Conservation (phyloP, 2,329 filamentous ascomycete genomes). For the Biscogniauxia sp. region DNA sequence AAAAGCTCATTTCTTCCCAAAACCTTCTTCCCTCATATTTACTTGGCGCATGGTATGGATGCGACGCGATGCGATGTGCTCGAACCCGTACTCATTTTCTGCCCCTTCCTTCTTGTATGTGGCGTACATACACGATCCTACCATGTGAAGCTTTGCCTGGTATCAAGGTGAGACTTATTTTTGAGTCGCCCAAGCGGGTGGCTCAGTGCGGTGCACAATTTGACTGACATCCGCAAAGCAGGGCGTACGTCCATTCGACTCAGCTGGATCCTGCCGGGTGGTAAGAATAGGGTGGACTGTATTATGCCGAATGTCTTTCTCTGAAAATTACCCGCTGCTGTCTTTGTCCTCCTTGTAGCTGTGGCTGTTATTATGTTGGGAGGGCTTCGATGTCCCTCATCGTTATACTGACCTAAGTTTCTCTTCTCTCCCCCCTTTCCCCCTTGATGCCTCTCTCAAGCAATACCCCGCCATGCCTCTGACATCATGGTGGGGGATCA, state of each 20-base stretch:
- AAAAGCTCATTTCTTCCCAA: neutral
- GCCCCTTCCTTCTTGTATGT: neutral
- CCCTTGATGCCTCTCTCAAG: neutral
- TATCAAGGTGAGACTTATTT: neutral
- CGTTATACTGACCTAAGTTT: neutral
- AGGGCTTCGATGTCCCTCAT: neutral
- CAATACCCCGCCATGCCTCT: too few species aligned
- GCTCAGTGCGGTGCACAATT: neutral
- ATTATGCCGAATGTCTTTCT: neutral
- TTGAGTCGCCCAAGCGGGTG: neutral
- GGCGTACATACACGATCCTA: neutral
- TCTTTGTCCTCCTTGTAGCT: neutral
- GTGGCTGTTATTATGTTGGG: neutral
- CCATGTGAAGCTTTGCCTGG: neutral
- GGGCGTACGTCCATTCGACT: neutral
- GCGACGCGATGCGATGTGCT: neutral
- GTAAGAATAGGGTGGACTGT: neutral
- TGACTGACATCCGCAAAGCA: neutral
- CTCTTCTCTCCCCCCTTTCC: slow-evolving; percentile 12
- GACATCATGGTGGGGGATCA: neutral
- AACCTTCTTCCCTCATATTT: neutral
- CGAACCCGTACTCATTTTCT: neutral
- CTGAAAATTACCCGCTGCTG: neutral
- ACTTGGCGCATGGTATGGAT: neutral
- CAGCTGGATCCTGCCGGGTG: neutral